Percentiles rank a stretch among this genome's conserved stretches.
Conservation (phyloP, 2,329 filamentous ascomycete species). For the Verticillium longisporum region DNA sequence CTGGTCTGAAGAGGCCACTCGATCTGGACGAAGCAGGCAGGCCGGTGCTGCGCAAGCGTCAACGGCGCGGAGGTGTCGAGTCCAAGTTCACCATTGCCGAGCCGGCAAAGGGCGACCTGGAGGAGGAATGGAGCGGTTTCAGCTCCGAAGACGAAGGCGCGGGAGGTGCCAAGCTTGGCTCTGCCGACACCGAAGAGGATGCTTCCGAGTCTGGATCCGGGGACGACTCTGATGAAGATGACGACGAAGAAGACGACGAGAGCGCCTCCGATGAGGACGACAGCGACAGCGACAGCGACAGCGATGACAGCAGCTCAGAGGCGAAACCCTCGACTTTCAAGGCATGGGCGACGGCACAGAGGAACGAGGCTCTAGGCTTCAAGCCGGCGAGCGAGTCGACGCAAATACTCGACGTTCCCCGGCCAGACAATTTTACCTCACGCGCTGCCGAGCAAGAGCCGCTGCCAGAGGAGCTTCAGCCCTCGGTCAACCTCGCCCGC, state of each 20-base stretch:
- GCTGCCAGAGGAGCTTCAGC: slow-evolving; percentile 58
- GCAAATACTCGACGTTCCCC: slow-evolving; percentile 43
- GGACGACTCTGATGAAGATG: slow-evolving; percentile 18
- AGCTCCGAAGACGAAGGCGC: slow-evolving; percentile 13
- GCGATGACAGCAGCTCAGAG: slow-evolving; percentile 23
- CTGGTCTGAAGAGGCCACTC: slow-evolving; percentile 80
- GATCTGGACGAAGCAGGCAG: slow-evolving; percentile 72
- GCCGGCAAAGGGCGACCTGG: slow-evolving; percentile 25
- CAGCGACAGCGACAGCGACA: slow-evolving; percentile 22
- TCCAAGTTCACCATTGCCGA: slow-evolving; percentile 41
- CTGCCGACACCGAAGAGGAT: slow-evolving; percentile 6
- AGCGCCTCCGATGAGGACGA: slow-evolving; percentile 23
- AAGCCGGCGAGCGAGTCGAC: slow-evolving; percentile 36
- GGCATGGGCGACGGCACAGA: slow-evolving; percentile 80
- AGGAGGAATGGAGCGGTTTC: slow-evolving; percentile 16
- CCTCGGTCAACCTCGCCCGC: slow-evolving; percentile 52
- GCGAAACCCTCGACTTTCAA: slow-evolving; percentile 69
- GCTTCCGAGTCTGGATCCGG: slow-evolving; percentile 20
- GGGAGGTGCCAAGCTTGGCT: background rate
- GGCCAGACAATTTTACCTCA: slow-evolving; percentile 56
- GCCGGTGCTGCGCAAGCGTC: slow-evolving; percentile 77
- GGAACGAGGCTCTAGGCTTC: slow-evolving; percentile 75
- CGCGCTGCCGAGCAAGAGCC: slow-evolving; percentile 65
- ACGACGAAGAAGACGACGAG: slow-evolving; percentile 13
- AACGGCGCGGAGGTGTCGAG: slow-evolving; percentile 59